Evolutionary conservation across 2,329 filamentous ascomycete genomes (phyloP), one percentile per base, ranked within the genome.

Genomic region (Nothophoma quercina): DNA sequence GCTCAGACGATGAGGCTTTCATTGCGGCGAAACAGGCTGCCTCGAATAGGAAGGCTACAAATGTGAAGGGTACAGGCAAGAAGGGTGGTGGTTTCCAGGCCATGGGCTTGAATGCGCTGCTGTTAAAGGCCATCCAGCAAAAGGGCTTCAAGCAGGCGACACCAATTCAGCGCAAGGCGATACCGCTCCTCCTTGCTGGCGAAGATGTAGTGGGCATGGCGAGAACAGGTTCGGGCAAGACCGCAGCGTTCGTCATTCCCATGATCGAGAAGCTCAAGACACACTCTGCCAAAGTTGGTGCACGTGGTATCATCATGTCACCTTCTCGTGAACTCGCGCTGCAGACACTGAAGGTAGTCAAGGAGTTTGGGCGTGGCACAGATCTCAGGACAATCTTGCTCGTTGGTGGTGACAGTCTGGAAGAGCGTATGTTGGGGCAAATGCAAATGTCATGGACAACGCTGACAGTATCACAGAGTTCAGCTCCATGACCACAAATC

Each of bases 191-290:
- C 48, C 81, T 98, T 64, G 90, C 96, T 56, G 85, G 89, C 46
- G 90, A 92, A 76, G 95, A 99, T 82, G 90, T 98, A n/a, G 93
- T 99, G 19, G 96, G 93, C 62, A 99, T 99, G 95, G 95, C 95
- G 7, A 84, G 96, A 62, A 99, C 96, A n/a, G 95, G 95, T 72
- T 98, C 93, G 16, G 95, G 95, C 79, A 99, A 99, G 80, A 99
- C 96, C 1, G 95, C 93, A 1, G 95, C 95, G 18, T 99, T 99
- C 74, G 92, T 98, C 21, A 96, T 99, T 60, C 95, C 95, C 34
- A 96, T 99, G 93, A 92, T 99, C 56, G 91, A 99, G 78, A 90
- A 88, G 61, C 80, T 99, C 56, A 96, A 93, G 75, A 84, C 86
- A 19, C 96, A 99, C 74, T 96, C 90, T 69, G 87, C 88, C 23